Evolutionary conservation across 2,329 filamentous ascomycete genomes (phyloP), one percentile per base, ranked within the genome.

Genomic region (Cordyceps militaris): DNA sequence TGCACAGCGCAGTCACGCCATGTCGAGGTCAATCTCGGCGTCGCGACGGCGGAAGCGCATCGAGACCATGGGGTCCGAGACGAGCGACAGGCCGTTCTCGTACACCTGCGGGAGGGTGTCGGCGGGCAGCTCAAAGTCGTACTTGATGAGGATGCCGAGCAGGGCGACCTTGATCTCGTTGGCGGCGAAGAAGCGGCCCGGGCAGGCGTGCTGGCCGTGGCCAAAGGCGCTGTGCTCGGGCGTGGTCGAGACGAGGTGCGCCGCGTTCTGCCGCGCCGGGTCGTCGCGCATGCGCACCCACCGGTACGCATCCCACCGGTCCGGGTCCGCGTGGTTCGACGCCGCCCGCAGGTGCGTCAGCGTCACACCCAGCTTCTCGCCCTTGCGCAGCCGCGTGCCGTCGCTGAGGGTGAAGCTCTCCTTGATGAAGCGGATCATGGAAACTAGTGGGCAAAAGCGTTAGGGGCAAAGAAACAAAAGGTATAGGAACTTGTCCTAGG

Each of bases 171-270:
- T 82, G 38, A 80, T 68, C 66, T 80, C 78, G 47, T 77, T 75
- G 0, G 76, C 73, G 0, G 79, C 79, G 61, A 82, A 81, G 67
- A 82, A 82, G 0, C 79, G 72, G 0, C 80, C 80, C 0, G 77
- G 76, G 52, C 79, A 78, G 1, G 75, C 77, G 65, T 83, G 79
- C 43, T 75, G 69, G 0, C 82, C 81, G 59, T 81, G 77, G 0
- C 81, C 80, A 63, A 84, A 84, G 0, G 74, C 70, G 19, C 82
- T 64, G 61, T 79, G 76, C 7, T 71, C 66, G 10, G 75, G 68
- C 19, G 73, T 74, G 0, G 80, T 81, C 11, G 76, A 77, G 4
- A 81, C 76, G 65, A 83, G 72, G 61, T 74, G 76, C 3, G 59
- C 54, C 0, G 51, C 34, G n/a, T 62, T 61, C 3, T 63, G 63